phyloP scores from a whole-genome alignment of 2,329 filamentous ascomycete genomes.

The Hymenoscyphus occultus region DNA sequence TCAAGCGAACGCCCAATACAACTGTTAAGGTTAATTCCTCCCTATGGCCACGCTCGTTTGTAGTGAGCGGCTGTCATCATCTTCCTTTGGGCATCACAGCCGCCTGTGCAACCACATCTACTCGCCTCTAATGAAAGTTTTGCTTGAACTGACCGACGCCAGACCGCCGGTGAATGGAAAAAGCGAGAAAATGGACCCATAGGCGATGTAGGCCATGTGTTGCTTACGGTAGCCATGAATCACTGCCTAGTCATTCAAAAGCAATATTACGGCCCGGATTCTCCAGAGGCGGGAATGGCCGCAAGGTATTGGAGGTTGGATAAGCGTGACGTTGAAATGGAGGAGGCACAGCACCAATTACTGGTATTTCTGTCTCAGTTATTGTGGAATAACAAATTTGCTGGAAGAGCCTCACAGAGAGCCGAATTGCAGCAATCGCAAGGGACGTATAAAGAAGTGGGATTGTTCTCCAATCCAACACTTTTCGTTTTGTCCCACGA shows the following conservation, averaged over 20 bases:
- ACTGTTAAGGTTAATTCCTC: background rate
- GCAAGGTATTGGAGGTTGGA: background rate
- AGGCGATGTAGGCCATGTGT: background rate
- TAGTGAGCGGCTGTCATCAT: background rate
- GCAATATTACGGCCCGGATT: background rate
- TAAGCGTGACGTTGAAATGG: background rate
- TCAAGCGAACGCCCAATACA: background rate
- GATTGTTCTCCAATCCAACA: background rate
- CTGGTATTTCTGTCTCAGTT: background rate
- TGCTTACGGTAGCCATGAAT: background rate
- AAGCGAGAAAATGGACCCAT: background rate
- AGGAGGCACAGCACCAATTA: conserved; percentile 6
- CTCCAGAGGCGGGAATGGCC: background rate
- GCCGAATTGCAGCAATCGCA: background rate
- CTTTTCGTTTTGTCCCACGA: background rate
- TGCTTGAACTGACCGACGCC: background rate
- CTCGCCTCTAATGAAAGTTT: background rate
- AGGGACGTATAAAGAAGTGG: background rate
- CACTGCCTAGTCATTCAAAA: background rate
- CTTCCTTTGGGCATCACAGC: background rate
- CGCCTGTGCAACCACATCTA: background rate
- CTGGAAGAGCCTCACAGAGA: conserved; percentile 9
- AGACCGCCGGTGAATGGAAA: background rate
- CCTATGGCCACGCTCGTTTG: background rate
- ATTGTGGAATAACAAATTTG: background rate